Base-by-base conservation (phyloP, 108 stramenopile genomes). In the Cyclotella atomus region DNA sequence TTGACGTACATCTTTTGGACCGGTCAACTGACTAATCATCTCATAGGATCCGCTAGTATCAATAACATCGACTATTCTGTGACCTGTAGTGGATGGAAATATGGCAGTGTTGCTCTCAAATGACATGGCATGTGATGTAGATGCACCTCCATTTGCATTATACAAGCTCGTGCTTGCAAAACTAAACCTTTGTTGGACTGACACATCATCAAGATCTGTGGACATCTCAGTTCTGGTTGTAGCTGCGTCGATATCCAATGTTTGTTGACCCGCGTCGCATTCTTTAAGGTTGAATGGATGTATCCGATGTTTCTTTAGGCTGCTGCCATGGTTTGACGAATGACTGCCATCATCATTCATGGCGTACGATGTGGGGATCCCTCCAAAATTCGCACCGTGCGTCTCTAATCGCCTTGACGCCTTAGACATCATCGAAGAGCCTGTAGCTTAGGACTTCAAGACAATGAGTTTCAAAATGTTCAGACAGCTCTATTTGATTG, bases 201-300 rank as follows among this genome's bases (percentile, higher is more conserved):
- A 70, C 16, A 14, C 27, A 23, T 70, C 68, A 15, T 70, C 68
- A 45, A 45, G 30, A 41, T 70, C 68, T 28, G 68, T 70, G 2
- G 68, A 70, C 8, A 70, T 19, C 27, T 70, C 68, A 29, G 68
- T 70, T 10, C 68, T 9, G 25, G 43, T 70, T 2, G 68, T 70
- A 19, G 68, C 56, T 20, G 28, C 2, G 19, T 43, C 68, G 45
- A 34, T 44, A 45, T 57, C 43, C n/a, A 33, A 9, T 62, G 36
- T 27, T 7, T 38, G 53, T 5, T 57, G 32, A 7, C 56, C 56
- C 7, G 56, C 56, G 30, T 57, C 56, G 56, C 56, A 57, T 32
- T 32, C 30, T 32, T 32, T 32, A 7, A 57, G 56, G 32, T 57
- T 57, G 30, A 57, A 57, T 32, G 56, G 56, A 10, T 57, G 29